phyloP scores from a whole-genome alignment of 768 basidiomycete species.

The Hemileccinum impolitum region DNA sequence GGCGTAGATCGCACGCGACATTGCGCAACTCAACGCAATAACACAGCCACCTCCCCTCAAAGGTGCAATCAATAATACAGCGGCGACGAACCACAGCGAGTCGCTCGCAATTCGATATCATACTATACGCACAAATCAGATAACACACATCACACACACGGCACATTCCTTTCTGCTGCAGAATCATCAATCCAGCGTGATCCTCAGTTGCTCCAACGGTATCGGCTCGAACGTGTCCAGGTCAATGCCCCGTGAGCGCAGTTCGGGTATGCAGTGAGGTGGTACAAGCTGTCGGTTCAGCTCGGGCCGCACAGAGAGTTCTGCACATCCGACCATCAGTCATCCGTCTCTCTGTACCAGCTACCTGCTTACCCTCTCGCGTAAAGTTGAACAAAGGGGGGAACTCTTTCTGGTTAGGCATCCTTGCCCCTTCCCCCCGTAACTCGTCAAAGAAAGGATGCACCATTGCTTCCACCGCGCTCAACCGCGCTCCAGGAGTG shows the following conservation, averaged over 20 bases:
- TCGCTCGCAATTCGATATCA: conserved; percentile 34
- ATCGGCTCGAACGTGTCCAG: conserved; percentile 94
- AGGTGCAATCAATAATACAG: conserved; percentile 27
- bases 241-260: conserved; percentile 81
- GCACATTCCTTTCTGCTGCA: conserved; percentile 24
- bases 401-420: conserved; percentile 97
- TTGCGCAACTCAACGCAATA: conserved; percentile 27
- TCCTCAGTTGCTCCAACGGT: conserved; percentile 93
- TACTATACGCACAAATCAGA: conserved; percentile 36
- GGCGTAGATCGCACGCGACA: conserved; percentile 32
- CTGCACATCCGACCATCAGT: conserved; percentile 39
- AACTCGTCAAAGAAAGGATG: conserved; percentile 98
- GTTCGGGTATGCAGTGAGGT: conserved; percentile 82
- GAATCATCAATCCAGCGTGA: conserved; percentile 79
- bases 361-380: conserved; percentile 72
- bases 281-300: conserved; percentile 91
- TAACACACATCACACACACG: conserved; percentile 20
- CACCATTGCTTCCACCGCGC: conserved; percentile 88
- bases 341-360: neutral
- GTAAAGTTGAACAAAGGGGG: conserved; percentile 95
- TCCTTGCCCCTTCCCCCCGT: conserved; percentile 81
- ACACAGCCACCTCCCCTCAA: conserved; percentile 16
- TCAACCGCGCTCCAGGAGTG: conserved; percentile 91
- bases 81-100: conserved; percentile 20
- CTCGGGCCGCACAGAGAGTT: conserved; percentile 95